Base-by-base conservation (phyloP, 2,329 filamentous ascomycete species). In the Tolypocladium paradoxum region DNA sequence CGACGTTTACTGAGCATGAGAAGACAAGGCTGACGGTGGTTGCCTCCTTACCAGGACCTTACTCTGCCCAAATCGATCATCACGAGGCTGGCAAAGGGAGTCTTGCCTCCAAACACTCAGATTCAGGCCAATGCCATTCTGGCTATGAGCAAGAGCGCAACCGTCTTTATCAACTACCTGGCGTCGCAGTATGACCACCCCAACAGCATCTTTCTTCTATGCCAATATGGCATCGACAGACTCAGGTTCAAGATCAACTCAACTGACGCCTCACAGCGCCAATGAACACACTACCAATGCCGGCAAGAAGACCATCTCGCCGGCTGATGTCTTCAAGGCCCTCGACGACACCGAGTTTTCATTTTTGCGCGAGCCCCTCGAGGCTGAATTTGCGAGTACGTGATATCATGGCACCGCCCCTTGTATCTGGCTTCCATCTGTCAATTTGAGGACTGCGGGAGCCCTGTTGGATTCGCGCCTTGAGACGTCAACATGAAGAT, bases 41-140 rank as follows among this genome's bases (percentile, higher is more conserved):
- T 46, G 7, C 6, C 40, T 27, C 29, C 12, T 12, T 27, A 11
- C n/a, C 45, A 88, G 84, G 88, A 92, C 64, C 79, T 91, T 53
- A 84, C 77, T 56, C 76, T 93, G 16, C 88, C 88, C 34, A 90
- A 88, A 64, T 90, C 87, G 7, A 90, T 92, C 70, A 84, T 92
- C 59, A 87, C 86, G 51, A 78, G 88, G 52, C 76, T 93, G 35
- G 86, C 87, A 40, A 92, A 92, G 71, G 85, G 87, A 40, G 87
- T 89, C 6, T 73, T 93, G 6, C 88, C 88, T 1, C 77, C 87
- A 6, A 90, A 90, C 65, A 91, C 88, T 6, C 86, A 90, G 69
- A 88, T 92, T 49, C 87, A 92, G 66, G 88, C 84, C 63, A 90
- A 90, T 71, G 88, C 88, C 43, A 80, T 91, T 52, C 71, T 89